Conservation (phyloP, 257 asterid genomes). For the Nicotiana undulata region DNA sequence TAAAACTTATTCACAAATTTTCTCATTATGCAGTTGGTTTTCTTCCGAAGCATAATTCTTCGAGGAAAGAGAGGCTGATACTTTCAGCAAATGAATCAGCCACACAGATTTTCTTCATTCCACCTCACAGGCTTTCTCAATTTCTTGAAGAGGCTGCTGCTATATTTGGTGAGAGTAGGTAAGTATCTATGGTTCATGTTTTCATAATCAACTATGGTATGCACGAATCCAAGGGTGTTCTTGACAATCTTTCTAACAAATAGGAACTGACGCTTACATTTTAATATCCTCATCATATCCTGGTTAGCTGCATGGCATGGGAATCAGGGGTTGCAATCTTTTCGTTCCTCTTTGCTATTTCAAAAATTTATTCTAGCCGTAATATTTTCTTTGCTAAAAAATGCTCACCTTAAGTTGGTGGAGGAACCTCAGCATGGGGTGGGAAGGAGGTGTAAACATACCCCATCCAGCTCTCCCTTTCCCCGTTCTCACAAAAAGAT, state of each 20-base stretch:
- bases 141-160: slow-evolving; percentile 68
- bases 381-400: neutral
- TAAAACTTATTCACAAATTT: slow-evolving; percentile 6
- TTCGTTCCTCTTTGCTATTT: neutral
- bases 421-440: neutral
- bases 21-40: slow-evolving; percentile 71
- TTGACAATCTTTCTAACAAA: neutral
- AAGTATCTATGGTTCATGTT: slow-evolving; percentile 9
- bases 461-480: neutral
- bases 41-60: slow-evolving; percentile 80
- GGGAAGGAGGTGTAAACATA: neutral
- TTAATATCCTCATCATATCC: neutral
- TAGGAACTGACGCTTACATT: neutral
- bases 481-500: neutral
- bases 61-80: slow-evolving; percentile 70
- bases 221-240: neutral
- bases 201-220: neutral
- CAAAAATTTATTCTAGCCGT: neutral
- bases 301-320: neutral
- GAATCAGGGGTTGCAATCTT: neutral
- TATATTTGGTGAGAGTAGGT: slow-evolving; percentile 70
- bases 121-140: slow-evolving; percentile 85
- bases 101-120: slow-evolving; percentile 81
- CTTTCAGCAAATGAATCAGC: slow-evolving; percentile 62
- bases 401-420: neutral